A percentile compares a stretch with the other conserved stretches of the same genome.
Evolutionary conservation across 1,139 yeast genomes (phyloP).

Genomic region (Kodamaea sp.): DNA sequence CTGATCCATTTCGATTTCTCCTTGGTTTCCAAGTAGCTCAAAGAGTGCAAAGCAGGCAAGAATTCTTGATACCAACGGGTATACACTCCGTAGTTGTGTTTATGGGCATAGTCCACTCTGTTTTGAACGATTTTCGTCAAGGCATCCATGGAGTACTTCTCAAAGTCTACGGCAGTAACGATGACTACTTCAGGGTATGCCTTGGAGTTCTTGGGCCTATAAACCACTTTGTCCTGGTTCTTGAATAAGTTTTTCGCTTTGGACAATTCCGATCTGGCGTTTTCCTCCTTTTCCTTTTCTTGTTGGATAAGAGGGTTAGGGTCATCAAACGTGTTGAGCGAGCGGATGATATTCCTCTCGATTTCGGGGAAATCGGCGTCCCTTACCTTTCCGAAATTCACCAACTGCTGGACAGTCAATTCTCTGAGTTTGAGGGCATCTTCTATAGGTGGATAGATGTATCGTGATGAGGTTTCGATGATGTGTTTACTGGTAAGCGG

Average conservation of each 20-base stretch:
- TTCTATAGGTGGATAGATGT: slow-evolving; percentile 69
- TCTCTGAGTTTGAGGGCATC: slow-evolving; percentile 62
- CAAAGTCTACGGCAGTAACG: slow-evolving; percentile 82
- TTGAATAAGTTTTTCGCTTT: slow-evolving; percentile 58
- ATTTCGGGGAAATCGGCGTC: slow-evolving; percentile 39
- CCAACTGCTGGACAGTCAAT: slow-evolving; percentile 52
- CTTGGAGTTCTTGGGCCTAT: slow-evolving; percentile 38
- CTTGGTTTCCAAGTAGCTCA: slow-evolving; percentile 32
- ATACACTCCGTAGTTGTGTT: slow-evolving; percentile 74
- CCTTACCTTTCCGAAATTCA: slow-evolving; percentile 43
- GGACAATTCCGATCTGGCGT: slow-evolving; percentile 37
- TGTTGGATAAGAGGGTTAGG: slow-evolving; percentile 39
- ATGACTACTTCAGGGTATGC: slow-evolving; percentile 67
- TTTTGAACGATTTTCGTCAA: slow-evolving; percentile 72
- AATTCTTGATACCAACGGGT: slow-evolving; percentile 85
- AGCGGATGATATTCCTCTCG: slow-evolving; percentile 31
- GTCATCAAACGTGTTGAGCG: slow-evolving; percentile 51
- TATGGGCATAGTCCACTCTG: slow-evolving; percentile 77
- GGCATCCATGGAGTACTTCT: slow-evolving; percentile 59
- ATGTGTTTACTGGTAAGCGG: slow-evolving; percentile 34
- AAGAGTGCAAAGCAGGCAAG: slow-evolving; percentile 54
- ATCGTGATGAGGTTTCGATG: slow-evolving; percentile 49
- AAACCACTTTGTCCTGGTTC: slow-evolving; percentile 65
- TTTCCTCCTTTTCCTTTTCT: slow-evolving; percentile 41
- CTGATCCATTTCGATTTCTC: slow-evolving; percentile 60